A percentile compares a stretch with the other conserved stretches of the same genome.
These are phyloP conservation scores for Daldinia concentrica DNA, from an alignment of 495 filamentous ascomycete species.

Conservation along the genomic window DNA sequence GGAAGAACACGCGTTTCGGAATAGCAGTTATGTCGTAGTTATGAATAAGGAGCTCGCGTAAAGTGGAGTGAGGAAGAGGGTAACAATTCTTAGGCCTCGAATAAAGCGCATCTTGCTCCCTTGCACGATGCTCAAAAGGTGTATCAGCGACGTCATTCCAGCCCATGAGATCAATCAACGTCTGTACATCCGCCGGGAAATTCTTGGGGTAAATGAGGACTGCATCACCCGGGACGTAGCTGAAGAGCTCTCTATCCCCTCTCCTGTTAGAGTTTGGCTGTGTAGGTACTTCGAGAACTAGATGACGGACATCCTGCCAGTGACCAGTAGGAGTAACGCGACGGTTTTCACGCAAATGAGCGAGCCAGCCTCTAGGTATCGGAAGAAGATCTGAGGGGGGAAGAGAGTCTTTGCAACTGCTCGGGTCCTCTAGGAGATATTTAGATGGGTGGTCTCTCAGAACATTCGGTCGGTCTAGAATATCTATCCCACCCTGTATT, in stretches of 20 bases:
- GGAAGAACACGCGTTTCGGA: conserved; percentile 86
- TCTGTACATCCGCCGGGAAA: conserved; percentile 76
- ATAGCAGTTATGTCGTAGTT: conserved; percentile 90
- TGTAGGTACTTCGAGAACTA: conserved; percentile 65
- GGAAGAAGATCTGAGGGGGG: conserved; percentile 61
- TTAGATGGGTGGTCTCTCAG: conserved; percentile 49
- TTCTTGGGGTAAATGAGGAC: conserved; percentile 88
- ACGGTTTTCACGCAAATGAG: conserved; percentile 64
- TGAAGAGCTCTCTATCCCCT: conserved; percentile 45
- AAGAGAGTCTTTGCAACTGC: conserved; percentile 8
- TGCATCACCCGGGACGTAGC: conserved; percentile 74
- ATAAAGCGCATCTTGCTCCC: conserved; percentile 42
- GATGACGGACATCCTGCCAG: conserved; percentile 92
- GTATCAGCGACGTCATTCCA: conserved; percentile 78
- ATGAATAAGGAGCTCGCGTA: conserved; percentile 79
- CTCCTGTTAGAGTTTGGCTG: conserved; percentile 6
- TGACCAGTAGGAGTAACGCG: conserved; percentile 78
- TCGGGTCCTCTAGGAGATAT: conserved; percentile 42
- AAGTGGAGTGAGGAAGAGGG: conserved; percentile 63
- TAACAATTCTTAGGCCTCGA: conserved; percentile 37
- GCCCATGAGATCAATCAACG: conserved; percentile 75
- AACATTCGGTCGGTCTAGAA: conserved; percentile 48
- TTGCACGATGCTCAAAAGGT: conserved; percentile 56
- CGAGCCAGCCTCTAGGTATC: conserved; percentile 60
- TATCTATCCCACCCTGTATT: conserved; percentile 35